A percentile compares a stretch with the other conserved stretches of the same genome.
phyloP scores from a whole-genome alignment of 2,329 filamentous ascomycete species.

The Fusarium nanum region DNA sequence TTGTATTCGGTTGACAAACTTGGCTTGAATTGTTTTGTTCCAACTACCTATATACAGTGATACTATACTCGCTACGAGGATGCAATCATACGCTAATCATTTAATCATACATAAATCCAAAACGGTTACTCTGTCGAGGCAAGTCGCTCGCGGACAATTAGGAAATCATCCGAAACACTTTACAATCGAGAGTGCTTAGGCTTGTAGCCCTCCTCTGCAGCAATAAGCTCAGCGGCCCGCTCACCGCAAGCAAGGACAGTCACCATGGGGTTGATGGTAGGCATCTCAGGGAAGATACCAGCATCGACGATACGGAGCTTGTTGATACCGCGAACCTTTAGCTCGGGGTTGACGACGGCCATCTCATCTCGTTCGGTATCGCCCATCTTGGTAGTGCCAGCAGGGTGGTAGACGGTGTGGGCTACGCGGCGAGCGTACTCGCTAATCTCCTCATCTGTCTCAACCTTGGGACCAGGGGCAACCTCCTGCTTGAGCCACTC shows the following conservation, averaged over 20 bases:
- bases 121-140: slow-evolving; percentile 16
- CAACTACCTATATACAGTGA: slow-evolving; percentile 19
- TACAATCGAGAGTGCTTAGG: slow-evolving; percentile 50
- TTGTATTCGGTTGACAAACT: not conserved
- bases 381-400: slow-evolving; percentile 92
- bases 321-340: slow-evolving; percentile 79
- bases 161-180: slow-evolving; percentile 1
- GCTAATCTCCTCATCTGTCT: slow-evolving; percentile 82
- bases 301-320: slow-evolving; percentile 85
- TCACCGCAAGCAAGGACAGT: slow-evolving; percentile 88
- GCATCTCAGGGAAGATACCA: slow-evolving; percentile 88
- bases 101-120: slow-evolving; percentile 34
- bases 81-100: slow-evolving; percentile 37
- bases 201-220: slow-evolving; percentile 70
- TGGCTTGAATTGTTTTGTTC: slow-evolving; percentile 15
- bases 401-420: slow-evolving; percentile 91
- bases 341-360: slow-evolving; percentile 82
- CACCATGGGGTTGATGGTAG: slow-evolving; percentile 89
- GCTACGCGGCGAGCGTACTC: slow-evolving; percentile 85
- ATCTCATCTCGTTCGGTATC: slow-evolving; percentile 73
- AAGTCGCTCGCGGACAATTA: slow-evolving; percentile 6
- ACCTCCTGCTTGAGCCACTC: slow-evolving; percentile 86
- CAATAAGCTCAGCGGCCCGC: slow-evolving; percentile 83
- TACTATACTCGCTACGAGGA: slow-evolving; percentile 22
- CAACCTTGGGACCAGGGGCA: slow-evolving; percentile 77